A percentile compares a stretch with the other conserved stretches of the same genome.
Evolutionary conservation across 139 green algal genomes (phyloP).

Genomic region (Auxenochlorella pyrenoidosa): DNA sequence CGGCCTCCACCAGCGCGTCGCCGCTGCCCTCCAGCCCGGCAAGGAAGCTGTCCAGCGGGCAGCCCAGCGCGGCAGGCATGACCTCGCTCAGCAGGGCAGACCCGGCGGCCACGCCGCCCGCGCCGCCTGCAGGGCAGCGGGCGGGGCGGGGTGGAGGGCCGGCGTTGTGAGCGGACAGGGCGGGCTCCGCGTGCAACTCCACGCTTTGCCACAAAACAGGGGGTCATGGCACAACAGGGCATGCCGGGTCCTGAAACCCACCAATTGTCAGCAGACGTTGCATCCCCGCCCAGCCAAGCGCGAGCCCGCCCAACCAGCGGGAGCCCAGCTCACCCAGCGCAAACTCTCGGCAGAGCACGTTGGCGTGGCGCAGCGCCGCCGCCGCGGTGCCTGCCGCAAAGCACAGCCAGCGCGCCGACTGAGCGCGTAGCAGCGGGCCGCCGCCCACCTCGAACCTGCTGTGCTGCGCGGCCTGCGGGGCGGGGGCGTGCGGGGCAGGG

Average conservation of each 20-base stretch:
- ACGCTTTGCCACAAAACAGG: too few species aligned
- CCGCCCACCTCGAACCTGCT: conserved; percentile 26
- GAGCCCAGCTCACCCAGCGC: conserved; percentile 27
- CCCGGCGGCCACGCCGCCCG: conserved; percentile 27
- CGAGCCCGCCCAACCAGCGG: not conserved
- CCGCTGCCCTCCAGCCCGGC: not conserved
- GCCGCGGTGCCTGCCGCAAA: conserved; percentile 18
- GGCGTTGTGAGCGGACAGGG: too few species aligned
- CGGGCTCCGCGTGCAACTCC: too few species aligned
- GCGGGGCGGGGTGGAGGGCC: not conserved
- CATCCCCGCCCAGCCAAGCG: not conserved
- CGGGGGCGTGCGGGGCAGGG: not conserved
- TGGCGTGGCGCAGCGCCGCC: conserved; percentile 30
- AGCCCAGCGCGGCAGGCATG: conserved; percentile 35
- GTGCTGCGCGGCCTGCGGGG: conserved; percentile 8
- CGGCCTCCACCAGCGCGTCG: not conserved
- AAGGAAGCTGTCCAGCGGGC: conserved; percentile 21
- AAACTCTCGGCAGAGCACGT: conserved; percentile 55
- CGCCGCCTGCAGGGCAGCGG: not conserved
- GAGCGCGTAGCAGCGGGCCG: conserved; percentile 46
- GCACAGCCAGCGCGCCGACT: conserved; percentile 49
- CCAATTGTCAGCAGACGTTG: too few species aligned
- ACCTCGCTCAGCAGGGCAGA: conserved; percentile 35
- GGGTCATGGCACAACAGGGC: not conserved
- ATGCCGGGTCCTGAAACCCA: not conserved